A percentile compares a stretch with the other conserved stretches of the same genome.
phyloP scores from a whole-genome alignment of 805 yeast genomes.

The Lipomyces yamanashiensis region DNA sequence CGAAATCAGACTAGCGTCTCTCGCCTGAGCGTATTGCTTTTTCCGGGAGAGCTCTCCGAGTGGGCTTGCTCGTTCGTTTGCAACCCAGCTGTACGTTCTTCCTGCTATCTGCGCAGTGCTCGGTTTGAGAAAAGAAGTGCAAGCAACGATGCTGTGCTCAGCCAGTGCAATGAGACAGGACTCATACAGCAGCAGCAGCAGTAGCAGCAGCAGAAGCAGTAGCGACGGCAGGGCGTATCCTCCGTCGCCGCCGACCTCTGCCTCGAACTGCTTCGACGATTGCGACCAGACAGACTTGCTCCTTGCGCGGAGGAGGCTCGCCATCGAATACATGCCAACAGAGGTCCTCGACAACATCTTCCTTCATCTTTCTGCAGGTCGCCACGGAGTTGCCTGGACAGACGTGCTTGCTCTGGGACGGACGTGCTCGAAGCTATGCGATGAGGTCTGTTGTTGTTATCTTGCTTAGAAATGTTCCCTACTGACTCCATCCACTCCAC shows the following conservation, averaged over 20 bases:
- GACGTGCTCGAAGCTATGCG: conserved; percentile 23
- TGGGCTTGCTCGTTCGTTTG: no score
- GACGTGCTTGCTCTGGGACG: conserved; percentile 30
- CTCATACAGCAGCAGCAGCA: neutral
- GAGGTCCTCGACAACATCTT: conserved; percentile 26
- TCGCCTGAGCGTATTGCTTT: neutral
- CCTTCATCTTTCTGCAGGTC: conserved; percentile 15
- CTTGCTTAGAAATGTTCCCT: neutral
- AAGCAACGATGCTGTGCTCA: neutral
- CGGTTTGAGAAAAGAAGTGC: neutral
- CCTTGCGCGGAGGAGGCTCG: neutral
- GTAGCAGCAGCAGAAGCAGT: neutral
- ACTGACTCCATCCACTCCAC: neutral
- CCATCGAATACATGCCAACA: conserved; percentile 23
- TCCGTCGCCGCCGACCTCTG: conserved; percentile 20
- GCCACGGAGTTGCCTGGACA: conserved; percentile 5
- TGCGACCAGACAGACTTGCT: conserved; percentile 1
- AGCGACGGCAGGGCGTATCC: neutral
- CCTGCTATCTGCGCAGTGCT: neutral
- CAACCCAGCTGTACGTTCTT: neutral
- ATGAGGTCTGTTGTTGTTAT: conserved; percentile 14
- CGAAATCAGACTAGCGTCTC: neutral
- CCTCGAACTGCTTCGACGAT: conserved; percentile 14
- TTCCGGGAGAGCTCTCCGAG: neutral
- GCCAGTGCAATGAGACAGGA: neutral